Evolutionary conservation across 768 basidiomycete species (phyloP), one percentile per base, ranked within the genome.

Genomic region (Suillus fuscotomentosus): DNA sequence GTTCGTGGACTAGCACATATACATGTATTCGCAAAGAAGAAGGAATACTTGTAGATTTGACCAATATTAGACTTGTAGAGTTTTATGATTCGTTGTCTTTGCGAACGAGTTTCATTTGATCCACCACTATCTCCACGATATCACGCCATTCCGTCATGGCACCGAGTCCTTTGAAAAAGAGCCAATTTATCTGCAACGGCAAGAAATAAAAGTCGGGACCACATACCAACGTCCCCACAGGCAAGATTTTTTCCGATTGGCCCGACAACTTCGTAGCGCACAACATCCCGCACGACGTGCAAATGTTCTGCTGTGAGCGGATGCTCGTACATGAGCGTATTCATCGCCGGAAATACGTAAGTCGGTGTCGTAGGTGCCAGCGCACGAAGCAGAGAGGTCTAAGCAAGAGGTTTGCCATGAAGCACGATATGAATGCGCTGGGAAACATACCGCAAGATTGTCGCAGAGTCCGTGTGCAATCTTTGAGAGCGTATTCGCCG

Each of bases 331-430:
- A 99, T 99, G 69, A 94, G 81, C 5, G 97, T 99, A 75, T 99
- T 99, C 97, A 99, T 99, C 0, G 97, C 97, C 1, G 97, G 97
- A 71, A 97, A 99, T 43, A 99, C 76, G 70, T 90, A 95, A 8
- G 94, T 95, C 8, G 92, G 92, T 0, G 94, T 97, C 7, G 85
- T 82, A 0, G 95, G 92, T 3, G 91, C 81, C 0, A 97, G 80
- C 0, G 95, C 96, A 20, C 95, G 88, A 65, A 97, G 84, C 6
- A 97, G 83, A 17, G 94, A 90, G 11, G 88, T 90, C 89, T 90
- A 67, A 3, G 31, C 50, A 43, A 22, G 27, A 20, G 2, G 17
- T 38, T 54, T 14, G n/a, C 13, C 45, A 27, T 24, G 15, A 15
- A n/a, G 36, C n/a, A 42, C 38, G 20, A 3, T n/a, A 14, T 15